Percentiles rank a stretch among this genome's conserved stretches.
Conservation (phyloP, 2,329 filamentous ascomycete genomes). For the Aureobasidium subglaciale region DNA sequence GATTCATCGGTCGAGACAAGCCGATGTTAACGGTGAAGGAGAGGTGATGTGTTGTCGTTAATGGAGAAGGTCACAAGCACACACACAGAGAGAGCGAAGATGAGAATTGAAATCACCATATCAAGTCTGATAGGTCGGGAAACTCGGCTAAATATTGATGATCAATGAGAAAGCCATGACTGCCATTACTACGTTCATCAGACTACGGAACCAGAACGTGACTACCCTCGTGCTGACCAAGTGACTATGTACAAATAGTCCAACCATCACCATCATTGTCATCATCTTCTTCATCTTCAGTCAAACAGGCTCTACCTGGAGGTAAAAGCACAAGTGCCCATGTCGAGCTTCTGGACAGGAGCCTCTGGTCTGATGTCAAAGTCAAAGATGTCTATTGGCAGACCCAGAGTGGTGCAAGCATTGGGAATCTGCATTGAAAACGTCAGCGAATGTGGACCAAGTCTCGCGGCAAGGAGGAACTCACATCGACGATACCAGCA, state of each 20-base stretch:
- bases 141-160: too few relatives aligned
- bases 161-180: background rate
- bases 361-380: conserved; percentile 75
- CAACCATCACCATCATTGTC: background rate
- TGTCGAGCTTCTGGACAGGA: conserved; percentile 54
- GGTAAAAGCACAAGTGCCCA: conserved; percentile 64
- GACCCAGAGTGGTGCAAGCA: conserved; percentile 77
- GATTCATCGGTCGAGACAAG: too few relatives aligned
- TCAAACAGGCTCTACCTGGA: conserved; percentile 24
- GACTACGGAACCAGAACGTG: background rate
- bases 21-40: too few relatives aligned
- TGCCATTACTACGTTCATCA: background rate
- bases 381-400: conserved; percentile 92
- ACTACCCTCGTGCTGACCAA: background rate
- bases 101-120: too few relatives aligned
- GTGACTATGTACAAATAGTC: too few relatives aligned
- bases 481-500: conserved; percentile 71
- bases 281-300: background rate
- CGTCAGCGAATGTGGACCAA: conserved; percentile 18
- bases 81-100: too few relatives aligned
- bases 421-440: conserved; percentile 60
- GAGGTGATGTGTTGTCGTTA: too few relatives aligned
- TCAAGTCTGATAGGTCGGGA: too few relatives aligned
- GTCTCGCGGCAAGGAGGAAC: conserved; percentile 23
- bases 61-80: too few relatives aligned